Base-by-base conservation (phyloP, 345 rosid species). In the Reutealis trisperma region DNA sequence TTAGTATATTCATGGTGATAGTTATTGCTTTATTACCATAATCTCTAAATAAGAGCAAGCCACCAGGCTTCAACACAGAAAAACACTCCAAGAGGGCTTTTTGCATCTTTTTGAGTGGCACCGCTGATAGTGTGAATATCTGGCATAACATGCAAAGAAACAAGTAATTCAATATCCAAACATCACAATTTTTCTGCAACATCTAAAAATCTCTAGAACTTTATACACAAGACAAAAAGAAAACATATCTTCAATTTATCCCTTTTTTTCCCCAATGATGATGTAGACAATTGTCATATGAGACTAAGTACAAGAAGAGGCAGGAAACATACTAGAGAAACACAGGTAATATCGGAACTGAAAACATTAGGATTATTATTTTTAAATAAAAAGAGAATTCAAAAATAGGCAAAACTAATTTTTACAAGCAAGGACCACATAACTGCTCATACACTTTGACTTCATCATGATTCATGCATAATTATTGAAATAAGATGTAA, bases 111-210 rank as follows among this genome's bases (percentile, higher is more conserved):
- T 87, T 78, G 66, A 83, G 86, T 66, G 94, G 93, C 70, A 93
- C 91, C 22, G 97, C 98, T 16, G 99, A 95, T 69, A 95, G 80
- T 74, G 99, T 93, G 80, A 95, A 93, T 80, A 95, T 89, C 98
- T 95, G 82, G 75, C 70, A 78, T 75, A 73, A 41, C 30, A 66
- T 13, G 32, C 12, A 67, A 76, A 4, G 79, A 68, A 32, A 70
- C 19, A 14, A 55, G 55, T 42, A 63, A 71, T 73, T 75, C 44
- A 52, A 72, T 51, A 63, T 54, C 70, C 32, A 67, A 76, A 67
- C 15, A 3, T 52, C 47, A 63, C 30, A 4, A 30, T 19, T 16
- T 52, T 49, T 25, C 25, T 11, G 45, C 25, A 21, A 18, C 21
- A 14, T 64, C 16, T 47, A 25, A 52, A 47, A 5, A 4, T 27